phyloP scores from a whole-genome alignment of 495 filamentous ascomycete species.

The Ascobolus immersus region DNA sequence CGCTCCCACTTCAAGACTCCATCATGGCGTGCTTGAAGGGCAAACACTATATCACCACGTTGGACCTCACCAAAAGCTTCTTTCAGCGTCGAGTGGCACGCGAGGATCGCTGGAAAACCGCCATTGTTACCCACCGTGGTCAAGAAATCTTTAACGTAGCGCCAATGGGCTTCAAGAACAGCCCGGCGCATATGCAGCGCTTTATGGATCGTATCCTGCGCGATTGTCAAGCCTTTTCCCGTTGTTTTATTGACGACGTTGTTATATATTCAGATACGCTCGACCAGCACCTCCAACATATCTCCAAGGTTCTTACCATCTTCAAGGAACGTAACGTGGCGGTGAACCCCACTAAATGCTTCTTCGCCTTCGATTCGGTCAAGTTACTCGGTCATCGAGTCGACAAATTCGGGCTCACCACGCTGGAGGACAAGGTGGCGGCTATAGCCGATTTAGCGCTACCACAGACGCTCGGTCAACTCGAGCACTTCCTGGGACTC shows the following conservation, averaged over 20 bases:
- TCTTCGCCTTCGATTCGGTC: background rate
- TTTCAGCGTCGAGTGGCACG: background rate
- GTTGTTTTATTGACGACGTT: conserved; percentile 1
- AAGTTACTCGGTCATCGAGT: background rate
- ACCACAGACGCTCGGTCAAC: background rate
- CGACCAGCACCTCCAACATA: background rate
- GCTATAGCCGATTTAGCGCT: background rate
- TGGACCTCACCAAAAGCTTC: background rate
- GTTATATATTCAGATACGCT: background rate
- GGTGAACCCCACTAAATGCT: background rate
- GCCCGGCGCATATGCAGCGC: background rate
- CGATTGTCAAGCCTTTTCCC: too few species aligned
- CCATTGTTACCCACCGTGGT: background rate
- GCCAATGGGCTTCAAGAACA: background rate
- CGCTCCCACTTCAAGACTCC: background rate
- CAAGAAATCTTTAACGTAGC: background rate
- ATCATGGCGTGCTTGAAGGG: background rate
- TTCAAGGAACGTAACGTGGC: background rate
- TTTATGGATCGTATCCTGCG: conserved; percentile 2
- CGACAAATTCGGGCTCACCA: background rate
- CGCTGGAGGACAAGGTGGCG: background rate
- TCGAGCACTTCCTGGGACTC: conserved; percentile 1
- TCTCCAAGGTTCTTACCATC: background rate
- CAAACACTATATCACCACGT: background rate
- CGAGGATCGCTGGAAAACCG: background rate